A percentile compares a stretch with the other conserved stretches of the same genome.
These are phyloP conservation scores for Poterioochromonas sp. DNA, from an alignment of 352 stramenopile genomes.

Conservation along the genomic window DNA sequence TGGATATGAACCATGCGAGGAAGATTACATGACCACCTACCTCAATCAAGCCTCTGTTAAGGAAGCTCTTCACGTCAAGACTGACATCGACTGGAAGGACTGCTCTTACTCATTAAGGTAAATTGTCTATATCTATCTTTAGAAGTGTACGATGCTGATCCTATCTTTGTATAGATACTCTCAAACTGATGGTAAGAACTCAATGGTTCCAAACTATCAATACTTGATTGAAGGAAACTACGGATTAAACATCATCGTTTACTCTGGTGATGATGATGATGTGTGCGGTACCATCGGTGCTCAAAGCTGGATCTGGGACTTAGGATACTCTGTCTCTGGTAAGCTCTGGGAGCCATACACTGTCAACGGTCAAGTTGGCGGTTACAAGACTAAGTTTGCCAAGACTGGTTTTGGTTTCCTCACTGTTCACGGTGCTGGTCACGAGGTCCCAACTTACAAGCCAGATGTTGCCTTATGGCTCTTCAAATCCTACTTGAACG, in stretches of 20 bases:
- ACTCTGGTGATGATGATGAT: constrained; percentile 51
- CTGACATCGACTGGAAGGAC: constrained; percentile 40
- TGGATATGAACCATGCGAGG: constrained; percentile 44
- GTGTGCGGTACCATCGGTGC: constrained; percentile 52
- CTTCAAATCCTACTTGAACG: constrained; percentile 43
- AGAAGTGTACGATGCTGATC: no score
- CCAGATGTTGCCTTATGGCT: constrained; percentile 47
- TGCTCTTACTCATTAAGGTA: constrained; percentile 47
- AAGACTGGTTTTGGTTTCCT: constrained; percentile 48
- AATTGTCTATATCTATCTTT: no score
- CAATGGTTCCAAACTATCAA: constrained; percentile 40
- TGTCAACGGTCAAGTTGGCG: constrained; percentile 43
- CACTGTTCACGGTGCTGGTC: constrained; percentile 52
- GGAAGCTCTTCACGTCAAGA: constrained; percentile 47
- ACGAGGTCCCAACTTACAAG: constrained; percentile 68
- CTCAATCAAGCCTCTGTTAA: constrained; percentile 47
- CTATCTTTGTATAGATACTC: neutral
- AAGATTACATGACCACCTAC: constrained; percentile 42
- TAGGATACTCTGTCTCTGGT: constrained; percentile 36
- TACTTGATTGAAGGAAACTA: constrained; percentile 36
- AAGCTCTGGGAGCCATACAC: neutral
- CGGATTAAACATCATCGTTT: constrained; percentile 49
- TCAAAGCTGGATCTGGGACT: constrained; percentile 52
- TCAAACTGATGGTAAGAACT: neutral
- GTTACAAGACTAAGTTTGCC: constrained; percentile 50